A percentile compares a stretch with the other conserved stretches of the same genome.
Evolutionary conservation across 495 filamentous ascomycete genomes (phyloP).

Genomic region (Tuber borchii): DNA sequence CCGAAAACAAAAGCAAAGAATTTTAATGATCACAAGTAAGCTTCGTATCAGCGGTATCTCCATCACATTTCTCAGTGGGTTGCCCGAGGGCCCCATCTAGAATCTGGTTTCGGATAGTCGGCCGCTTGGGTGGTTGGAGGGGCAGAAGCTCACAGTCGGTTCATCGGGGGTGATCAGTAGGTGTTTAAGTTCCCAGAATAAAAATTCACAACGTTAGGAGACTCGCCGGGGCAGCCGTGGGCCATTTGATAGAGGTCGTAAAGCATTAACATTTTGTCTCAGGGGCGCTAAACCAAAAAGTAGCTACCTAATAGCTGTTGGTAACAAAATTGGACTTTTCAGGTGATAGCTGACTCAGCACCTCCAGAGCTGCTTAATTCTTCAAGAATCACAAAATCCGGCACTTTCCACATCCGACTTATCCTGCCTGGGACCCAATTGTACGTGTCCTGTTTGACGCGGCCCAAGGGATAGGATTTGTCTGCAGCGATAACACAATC

Average conservation of each 20-base stretch:
- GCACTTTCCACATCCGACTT: too few relatives aligned
- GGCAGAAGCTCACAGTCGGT: not conserved
- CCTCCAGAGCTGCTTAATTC: too few relatives aligned
- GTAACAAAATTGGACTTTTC: too few relatives aligned
- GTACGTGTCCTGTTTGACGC: too few relatives aligned
- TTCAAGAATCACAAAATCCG: too few relatives aligned
- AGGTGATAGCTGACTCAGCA: too few relatives aligned
- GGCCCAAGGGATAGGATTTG: too few relatives aligned
- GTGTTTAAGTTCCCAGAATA: not conserved
- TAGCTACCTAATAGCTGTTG: too few relatives aligned
- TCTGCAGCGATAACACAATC: too few relatives aligned
- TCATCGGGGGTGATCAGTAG: not conserved
- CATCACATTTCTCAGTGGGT: not conserved
- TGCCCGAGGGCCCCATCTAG: not conserved
- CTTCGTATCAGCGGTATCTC: not conserved
- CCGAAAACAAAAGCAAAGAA: not conserved
- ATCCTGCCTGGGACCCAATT: too few relatives aligned
- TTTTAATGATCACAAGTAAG: not conserved
- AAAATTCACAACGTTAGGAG: not conserved
- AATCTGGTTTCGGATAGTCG: not conserved
- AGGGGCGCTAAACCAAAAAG: too few relatives aligned
- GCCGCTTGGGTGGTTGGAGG: not conserved
- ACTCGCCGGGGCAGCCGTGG: not conserved
- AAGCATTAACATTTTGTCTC: too few relatives aligned
- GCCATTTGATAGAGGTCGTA: not conserved